These are phyloP conservation scores for Alternaria viburni DNA, from an alignment of 2,329 filamentous ascomycete species.

Conservation along the genomic window DNA sequence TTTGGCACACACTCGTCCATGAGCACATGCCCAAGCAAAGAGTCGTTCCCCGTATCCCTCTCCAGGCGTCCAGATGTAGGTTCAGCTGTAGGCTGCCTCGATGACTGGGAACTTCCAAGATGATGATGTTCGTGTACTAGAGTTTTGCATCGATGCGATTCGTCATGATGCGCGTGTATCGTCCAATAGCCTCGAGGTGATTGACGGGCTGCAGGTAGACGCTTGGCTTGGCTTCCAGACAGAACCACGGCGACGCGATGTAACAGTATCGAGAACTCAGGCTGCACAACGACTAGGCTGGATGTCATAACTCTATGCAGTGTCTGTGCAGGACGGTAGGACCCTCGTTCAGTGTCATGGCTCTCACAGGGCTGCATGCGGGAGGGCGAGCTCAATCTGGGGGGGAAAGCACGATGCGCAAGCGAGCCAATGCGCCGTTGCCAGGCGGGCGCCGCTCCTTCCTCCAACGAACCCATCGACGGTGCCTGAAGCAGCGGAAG, in stretches of 20 bases:
- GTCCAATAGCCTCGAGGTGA: constrained; percentile 11
- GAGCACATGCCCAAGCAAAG: fast-evolving
- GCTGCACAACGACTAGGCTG: not conserved
- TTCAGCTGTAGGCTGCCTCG: not conserved
- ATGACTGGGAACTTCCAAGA: not conserved
- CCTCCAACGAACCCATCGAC: constrained; percentile 3
- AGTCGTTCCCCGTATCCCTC: not conserved
- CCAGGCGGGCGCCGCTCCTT: constrained; percentile 16
- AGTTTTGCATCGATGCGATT: not conserved
- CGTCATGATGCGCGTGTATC: constrained; percentile 10
- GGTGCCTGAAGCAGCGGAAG: constrained; percentile 14
- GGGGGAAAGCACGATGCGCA: constrained; percentile 28
- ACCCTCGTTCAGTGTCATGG: constrained; percentile 1
- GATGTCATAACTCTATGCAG: not conserved
- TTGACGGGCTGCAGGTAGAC: not conserved
- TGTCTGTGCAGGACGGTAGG: constrained; percentile 7
- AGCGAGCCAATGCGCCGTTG: constrained; percentile 35
- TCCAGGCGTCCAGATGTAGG: not conserved
- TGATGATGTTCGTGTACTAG: not conserved
- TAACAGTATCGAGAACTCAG: not conserved
- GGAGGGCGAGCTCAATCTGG: constrained; percentile 24
- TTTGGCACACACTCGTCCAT: not conserved
- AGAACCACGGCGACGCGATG: not conserved
- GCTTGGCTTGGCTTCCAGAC: constrained; percentile 4
- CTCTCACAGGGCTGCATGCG: constrained; percentile 23